Evolutionary conservation across 1,284 basidiomycete genomes (phyloP).

Genomic region (Rhodotorula glutinis): DNA sequence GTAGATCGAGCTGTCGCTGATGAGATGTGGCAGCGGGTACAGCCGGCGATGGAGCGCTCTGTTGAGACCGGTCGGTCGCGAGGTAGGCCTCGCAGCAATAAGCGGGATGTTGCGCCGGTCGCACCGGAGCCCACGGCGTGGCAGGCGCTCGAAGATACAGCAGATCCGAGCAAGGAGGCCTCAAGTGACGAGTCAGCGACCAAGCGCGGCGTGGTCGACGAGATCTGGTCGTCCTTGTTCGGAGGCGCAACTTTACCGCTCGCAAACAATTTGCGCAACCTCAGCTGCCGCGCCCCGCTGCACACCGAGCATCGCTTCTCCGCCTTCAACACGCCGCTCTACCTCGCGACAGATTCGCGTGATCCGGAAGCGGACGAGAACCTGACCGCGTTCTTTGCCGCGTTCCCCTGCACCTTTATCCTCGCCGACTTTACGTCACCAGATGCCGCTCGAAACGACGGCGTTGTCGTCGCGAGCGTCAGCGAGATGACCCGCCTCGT

Average conservation of each 20-base stretch:
- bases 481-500: constrained; percentile 24
- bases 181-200: background rate
- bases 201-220: constrained; percentile 9
- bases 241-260: background rate
- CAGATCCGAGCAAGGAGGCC: no score
- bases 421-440: constrained; percentile 34
- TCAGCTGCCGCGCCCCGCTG: constrained; percentile 27
- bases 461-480: constrained; percentile 26
- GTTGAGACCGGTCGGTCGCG: background rate
- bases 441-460: constrained; percentile 23
- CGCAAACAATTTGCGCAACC: constrained; percentile 9
- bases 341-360: constrained; percentile 40
- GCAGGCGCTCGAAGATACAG: no score
- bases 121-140: no score
- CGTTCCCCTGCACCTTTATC: constrained; percentile 40
- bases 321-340: constrained; percentile 36
- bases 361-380: constrained; percentile 26
- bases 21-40: constrained; percentile 25
- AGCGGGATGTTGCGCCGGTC: no score
- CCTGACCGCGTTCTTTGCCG: constrained; percentile 30
- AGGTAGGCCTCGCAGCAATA: no score
- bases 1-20: constrained; percentile 1
- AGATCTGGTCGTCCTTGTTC: background rate
- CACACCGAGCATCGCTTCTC: constrained; percentile 24
- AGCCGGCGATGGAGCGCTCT: background rate